A percentile compares a stretch with the other conserved stretches of the same genome.
These are phyloP conservation scores for Lathyrus sativus DNA, from an alignment of 306 rosid genomes.

Conservation along the genomic window DNA sequence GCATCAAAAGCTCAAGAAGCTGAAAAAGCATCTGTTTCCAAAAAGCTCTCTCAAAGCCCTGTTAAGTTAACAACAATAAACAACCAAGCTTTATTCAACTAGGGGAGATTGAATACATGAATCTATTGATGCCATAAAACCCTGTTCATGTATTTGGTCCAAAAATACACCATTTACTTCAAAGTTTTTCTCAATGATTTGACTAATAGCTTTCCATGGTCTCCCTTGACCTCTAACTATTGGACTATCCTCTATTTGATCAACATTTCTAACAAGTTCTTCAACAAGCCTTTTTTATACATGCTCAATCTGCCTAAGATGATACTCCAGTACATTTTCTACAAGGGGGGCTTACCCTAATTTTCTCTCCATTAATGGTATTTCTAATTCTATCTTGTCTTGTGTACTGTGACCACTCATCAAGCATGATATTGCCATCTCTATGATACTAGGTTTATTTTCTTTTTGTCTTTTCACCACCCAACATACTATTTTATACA, in stretches of 20 bases:
- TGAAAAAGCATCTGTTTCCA: background rate
- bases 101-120: background rate
- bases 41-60: constrained; percentile 9
- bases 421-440: too few species aligned
- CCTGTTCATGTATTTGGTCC: background rate
- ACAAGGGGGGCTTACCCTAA: background rate
- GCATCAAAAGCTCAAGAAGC: background rate
- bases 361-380: constrained; percentile 1
- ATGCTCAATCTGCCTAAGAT: constrained; percentile 10
- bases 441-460: background rate
- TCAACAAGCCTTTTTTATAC: background rate
- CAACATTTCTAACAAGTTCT: background rate
- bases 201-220: background rate
- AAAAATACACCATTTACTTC: constrained; percentile 4
- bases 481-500: background rate
- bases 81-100: background rate
- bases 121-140: background rate
- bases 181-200: background rate
- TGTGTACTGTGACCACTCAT: background rate
- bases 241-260: constrained; percentile 1
- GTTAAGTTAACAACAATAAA: constrained; percentile 2
- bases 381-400: constrained; percentile 12
- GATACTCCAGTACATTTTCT: background rate
- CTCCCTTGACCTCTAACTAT: constrained; percentile 4
- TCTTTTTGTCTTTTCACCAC: background rate